These are phyloP conservation scores for Colletotrichum zoysiae DNA, from an alignment of 2,329 filamentous ascomycete species.

Conservation along the genomic window DNA sequence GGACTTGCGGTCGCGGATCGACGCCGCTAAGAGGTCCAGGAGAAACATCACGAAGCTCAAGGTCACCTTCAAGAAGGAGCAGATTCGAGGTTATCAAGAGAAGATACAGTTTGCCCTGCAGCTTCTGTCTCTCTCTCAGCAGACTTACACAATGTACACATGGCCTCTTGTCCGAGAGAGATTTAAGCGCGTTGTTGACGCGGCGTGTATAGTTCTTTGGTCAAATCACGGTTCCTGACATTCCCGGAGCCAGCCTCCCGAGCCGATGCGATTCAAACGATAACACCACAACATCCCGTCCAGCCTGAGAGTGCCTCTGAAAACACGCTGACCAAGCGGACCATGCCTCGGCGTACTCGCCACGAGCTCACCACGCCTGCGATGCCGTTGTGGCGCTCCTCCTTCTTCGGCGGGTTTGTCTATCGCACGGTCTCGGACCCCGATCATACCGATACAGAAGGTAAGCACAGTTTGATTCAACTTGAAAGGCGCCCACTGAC, in stretches of 20 bases:
- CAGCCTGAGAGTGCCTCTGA: no score
- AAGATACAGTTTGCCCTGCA: conserved; percentile 18
- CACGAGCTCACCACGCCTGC: neutral
- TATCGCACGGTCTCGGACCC: neutral
- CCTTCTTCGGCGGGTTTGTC: conserved; percentile 21
- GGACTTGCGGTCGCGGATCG: conserved; percentile 13
- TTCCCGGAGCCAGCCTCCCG: neutral
- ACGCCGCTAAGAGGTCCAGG: neutral
- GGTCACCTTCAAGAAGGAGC: conserved; percentile 27
- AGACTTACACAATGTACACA: conserved; percentile 9
- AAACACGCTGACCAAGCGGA: neutral
- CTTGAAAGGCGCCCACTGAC: neutral
- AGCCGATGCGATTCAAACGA: neutral
- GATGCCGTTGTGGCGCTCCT: neutral
- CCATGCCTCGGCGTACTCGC: accelerated
- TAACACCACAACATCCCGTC: no score
- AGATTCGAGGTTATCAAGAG: conserved; percentile 1
- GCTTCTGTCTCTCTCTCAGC: conserved; percentile 3
- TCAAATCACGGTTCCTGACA: neutral
- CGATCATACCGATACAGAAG: no score
- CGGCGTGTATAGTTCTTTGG: neutral
- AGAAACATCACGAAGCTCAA: conserved; percentile 27
- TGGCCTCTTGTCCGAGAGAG: accelerated
- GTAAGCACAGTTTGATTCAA: neutral
- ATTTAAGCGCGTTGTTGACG: neutral